Percentiles rank a stretch among this genome's conserved stretches.
Evolutionary conservation across 1,139 yeast genomes (phyloP).

Genomic region (Yamadazyma pseudoaaseri): DNA sequence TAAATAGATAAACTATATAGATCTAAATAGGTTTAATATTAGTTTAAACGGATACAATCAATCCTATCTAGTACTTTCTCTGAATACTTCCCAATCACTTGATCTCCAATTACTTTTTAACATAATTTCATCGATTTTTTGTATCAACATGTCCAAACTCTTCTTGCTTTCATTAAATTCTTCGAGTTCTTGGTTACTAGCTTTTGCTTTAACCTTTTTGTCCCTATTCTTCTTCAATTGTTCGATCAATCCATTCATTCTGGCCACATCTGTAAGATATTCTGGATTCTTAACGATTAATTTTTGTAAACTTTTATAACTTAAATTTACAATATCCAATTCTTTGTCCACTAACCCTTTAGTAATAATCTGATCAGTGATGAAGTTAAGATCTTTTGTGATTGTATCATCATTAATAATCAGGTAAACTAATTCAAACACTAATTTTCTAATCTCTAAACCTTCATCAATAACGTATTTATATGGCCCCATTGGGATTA

Average conservation of each 20-base stretch:
- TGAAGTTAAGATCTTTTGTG: slow-evolving; percentile 20
- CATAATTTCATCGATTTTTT: slow-evolving; percentile 18
- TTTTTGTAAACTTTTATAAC: slow-evolving; percentile 34
- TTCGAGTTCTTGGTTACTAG: slow-evolving; percentile 44
- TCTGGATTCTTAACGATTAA: slow-evolving; percentile 23
- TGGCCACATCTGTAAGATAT: slow-evolving; percentile 17
- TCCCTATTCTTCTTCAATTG: slow-evolving; percentile 28
- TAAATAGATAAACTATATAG: too few relatives aligned
- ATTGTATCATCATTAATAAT: slow-evolving; percentile 30
- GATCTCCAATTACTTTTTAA: slow-evolving; percentile 14
- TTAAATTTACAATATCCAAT: slow-evolving; percentile 37
- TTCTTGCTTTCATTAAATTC: slow-evolving; percentile 31
- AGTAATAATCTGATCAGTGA: slow-evolving; percentile 28
- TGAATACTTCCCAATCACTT: slow-evolving; percentile 17
- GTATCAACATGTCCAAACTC: slow-evolving; percentile 26
- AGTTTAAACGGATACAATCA: too few relatives aligned
- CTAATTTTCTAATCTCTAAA: slow-evolving; percentile 67
- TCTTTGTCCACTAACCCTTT: slow-evolving; percentile 39
- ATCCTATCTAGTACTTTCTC: too few relatives aligned
- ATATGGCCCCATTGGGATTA: slow-evolving; percentile 84
- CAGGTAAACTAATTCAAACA: slow-evolving; percentile 70
- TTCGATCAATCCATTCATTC: slow-evolving; percentile 21
- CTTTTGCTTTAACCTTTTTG: slow-evolving; percentile 40
- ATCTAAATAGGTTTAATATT: too few relatives aligned
- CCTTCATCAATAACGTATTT: slow-evolving; percentile 83